These are phyloP conservation scores for Neckera pumila DNA, from an alignment of 225 moss, liverwort and hornwort genomes.

Conservation along the genomic window DNA sequence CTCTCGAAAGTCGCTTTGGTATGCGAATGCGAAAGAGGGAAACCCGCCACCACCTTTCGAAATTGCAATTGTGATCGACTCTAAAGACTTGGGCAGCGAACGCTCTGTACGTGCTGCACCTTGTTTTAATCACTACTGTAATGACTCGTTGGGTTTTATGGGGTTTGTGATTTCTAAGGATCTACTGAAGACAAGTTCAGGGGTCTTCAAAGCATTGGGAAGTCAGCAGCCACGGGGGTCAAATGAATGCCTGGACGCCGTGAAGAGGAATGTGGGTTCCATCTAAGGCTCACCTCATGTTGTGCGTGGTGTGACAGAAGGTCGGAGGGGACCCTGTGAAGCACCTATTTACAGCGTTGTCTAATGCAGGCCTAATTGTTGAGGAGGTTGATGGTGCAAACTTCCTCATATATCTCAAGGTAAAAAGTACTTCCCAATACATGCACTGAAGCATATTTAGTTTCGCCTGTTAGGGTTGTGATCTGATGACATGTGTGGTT, in stretches of 20 bases:
- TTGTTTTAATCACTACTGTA: too few species aligned
- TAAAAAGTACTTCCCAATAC: not conserved
- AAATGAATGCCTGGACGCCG: too few species aligned
- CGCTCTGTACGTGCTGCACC: not conserved
- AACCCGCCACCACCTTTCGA: constrained; percentile 18
- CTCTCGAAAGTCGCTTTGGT: constrained; percentile 18
- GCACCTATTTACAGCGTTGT: constrained; percentile 21
- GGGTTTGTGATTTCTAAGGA: too few species aligned
- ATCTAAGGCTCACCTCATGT: not conserved
- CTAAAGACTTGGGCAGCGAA: constrained; percentile 1
- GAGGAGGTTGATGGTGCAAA: constrained; percentile 32
- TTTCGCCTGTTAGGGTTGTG: not conserved
- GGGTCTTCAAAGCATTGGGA: too few species aligned
- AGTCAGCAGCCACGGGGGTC: too few species aligned
- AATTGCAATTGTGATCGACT: constrained; percentile 26
- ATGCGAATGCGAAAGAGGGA: constrained; percentile 7
- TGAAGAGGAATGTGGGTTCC: too few species aligned
- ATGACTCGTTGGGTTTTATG: not conserved
- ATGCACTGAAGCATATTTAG: not conserved
- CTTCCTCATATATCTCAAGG: constrained; percentile 24
- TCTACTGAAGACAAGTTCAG: too few species aligned
- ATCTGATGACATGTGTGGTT: not conserved
- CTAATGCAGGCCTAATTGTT: constrained; percentile 26
- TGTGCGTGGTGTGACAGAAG: constrained; percentile 10
- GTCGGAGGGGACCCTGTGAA: constrained; percentile 21